These are phyloP conservation scores for Vachellia pachyceras DNA, from an alignment of 306 rosid genomes.

Conservation along the genomic window DNA sequence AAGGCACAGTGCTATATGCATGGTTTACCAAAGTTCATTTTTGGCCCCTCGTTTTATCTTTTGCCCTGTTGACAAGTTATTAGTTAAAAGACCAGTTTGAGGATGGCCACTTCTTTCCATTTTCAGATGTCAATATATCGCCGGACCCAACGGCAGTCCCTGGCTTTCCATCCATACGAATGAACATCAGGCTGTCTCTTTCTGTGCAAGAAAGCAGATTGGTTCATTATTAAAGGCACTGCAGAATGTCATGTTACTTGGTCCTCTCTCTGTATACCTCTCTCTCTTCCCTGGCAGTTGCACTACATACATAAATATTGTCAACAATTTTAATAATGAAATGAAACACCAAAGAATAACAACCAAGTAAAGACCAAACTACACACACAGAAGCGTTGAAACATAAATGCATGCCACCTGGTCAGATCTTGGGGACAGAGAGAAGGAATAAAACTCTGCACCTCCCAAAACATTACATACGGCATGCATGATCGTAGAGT, in stretches of 20 bases:
- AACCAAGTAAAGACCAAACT: not conserved
- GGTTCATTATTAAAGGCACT: constrained; percentile 30
- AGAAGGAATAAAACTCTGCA: constrained; percentile 7
- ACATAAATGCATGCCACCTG: constrained; percentile 25
- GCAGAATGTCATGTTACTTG: constrained; percentile 35
- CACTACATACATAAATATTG: constrained; percentile 37
- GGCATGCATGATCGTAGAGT: not conserved
- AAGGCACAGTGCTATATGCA: not conserved
- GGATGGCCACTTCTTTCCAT: constrained; percentile 19
- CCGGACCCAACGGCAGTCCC: constrained; percentile 28
- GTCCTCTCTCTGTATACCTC: not conserved
- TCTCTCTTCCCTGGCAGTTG: constrained; percentile 36
- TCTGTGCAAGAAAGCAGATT: constrained; percentile 33
- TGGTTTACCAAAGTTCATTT: not conserved
- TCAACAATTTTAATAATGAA: constrained; percentile 32
- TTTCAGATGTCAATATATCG: constrained; percentile 30
- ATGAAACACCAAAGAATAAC: constrained; percentile 13
- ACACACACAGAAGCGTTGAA: not conserved
- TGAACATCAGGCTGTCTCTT: constrained; percentile 34
- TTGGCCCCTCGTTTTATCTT: not conserved
- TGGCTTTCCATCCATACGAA: constrained; percentile 27
- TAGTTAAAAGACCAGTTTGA: constrained; percentile 5
- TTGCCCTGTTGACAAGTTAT: constrained; percentile 1
- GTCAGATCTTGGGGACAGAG: constrained; percentile 1
- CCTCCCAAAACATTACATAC: not conserved